Base-by-base conservation (phyloP, 176 grass and related monocot species). In the Hordeum marinum region DNA sequence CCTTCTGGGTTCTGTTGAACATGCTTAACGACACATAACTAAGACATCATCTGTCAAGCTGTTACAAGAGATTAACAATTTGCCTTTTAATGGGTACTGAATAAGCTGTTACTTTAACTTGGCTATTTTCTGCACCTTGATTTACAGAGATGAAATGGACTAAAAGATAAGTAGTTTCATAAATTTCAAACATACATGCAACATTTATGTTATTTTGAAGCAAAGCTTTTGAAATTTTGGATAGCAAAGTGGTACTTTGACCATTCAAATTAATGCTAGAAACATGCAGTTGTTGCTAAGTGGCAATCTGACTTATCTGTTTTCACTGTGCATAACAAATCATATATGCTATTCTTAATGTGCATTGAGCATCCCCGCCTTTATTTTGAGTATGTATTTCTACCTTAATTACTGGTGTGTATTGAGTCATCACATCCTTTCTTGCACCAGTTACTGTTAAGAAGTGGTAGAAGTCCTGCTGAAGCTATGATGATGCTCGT, bases 401-500 rank as follows among this genome's bases (percentile, higher is more conserved):
- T 63, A 87, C 43, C 41, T 82, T 58, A 39, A 84, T 36, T 79
- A 54, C n/a, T 80, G 26, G 59, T 81, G 24, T 78, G 52, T 83
- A 31, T 77, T 72, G 72, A 83, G 54, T 46, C 21, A 78, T 83
- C 15, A 41, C 21, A 80, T 77, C 18, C 63, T 85, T 85, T 86
- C 81, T 92, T 90, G 34, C 72, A 62, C 83, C 79, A 99, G 97
- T 86, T 99, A 84, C 71, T 99, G 39, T 29, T 96, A 87, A 89
- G 93, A 87, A 99, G 97, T 89, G 97, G 97, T 82, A 91, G 93
- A 83, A 96, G 82, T 83, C 92, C 97, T 60, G 91, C 85, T 85
- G 97, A 99, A 96, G 92, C 91, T 88, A 80, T 99, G 72, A 94
- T 96, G 97, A 91, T 99, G 87, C 97, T 99, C 15, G 97, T 99